phyloP scores from a whole-genome alignment of 345 rosid genomes.

The Eucalyptus leucophloia region DNA sequence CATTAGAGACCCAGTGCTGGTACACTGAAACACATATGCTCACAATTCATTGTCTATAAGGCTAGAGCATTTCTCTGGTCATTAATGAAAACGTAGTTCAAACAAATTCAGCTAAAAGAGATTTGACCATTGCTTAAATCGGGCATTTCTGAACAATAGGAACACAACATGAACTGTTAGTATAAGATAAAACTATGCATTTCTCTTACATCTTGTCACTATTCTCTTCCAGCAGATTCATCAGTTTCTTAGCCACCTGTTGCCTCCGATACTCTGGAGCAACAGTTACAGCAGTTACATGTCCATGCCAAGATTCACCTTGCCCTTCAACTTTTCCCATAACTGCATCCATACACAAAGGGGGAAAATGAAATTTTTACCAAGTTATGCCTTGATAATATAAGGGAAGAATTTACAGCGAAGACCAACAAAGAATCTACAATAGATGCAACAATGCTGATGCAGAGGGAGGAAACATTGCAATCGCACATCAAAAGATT shows the following conservation, averaged over 20 bases:
- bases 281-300: conserved; percentile 91
- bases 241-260: conserved; percentile 79
- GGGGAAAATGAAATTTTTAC: not conserved
- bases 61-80: not conserved
- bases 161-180: not conserved
- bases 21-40: not conserved
- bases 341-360: conserved; percentile 26
- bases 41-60: not conserved
- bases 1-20: not conserved
- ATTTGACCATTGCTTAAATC: not conserved
- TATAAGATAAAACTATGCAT: not conserved
- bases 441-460: not conserved
- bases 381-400: not conserved
- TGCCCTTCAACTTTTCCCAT: conserved; percentile 98
- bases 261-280: conserved; percentile 84
- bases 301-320: conserved; percentile 99
- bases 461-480: not conserved
- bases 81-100: not conserved
- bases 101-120: not conserved
- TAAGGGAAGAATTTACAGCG: not conserved
- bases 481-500: not conserved
- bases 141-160: not conserved
- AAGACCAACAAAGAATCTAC: not conserved
- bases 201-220: conserved; percentile 77
- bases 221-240: conserved; percentile 79